Evolutionary conservation across 148 eudicot species (phyloP), one percentile per base, ranked within the genome.

Genomic region (Rhododendron kiyosumense): DNA sequence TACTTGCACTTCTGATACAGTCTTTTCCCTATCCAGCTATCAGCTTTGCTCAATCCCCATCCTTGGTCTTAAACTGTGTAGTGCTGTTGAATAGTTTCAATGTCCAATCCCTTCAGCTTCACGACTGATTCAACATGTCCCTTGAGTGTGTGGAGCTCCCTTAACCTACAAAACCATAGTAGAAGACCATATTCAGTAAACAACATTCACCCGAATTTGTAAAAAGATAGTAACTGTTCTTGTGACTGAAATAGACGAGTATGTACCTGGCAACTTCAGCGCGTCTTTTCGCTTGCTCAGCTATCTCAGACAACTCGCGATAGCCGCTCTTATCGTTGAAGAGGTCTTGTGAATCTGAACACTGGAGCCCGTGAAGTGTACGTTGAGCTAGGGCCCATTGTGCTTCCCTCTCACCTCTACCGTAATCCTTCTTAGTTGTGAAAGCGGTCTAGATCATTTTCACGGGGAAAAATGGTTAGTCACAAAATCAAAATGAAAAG

Each of bases 91-190:
- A 92, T 90, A 79, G 92, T 90, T 30, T 92, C 93, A 46, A 92
- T 91, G 89, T 94, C 94, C 83, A 94, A 57, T 81, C 94, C 95
- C 92, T 94, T 94, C 67, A 87, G 90, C 91, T 92, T 91, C 54
- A 92, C 93, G 59, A 94, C 92, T 20, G 94, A 91, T 79, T 94
- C 96, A 49, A 94, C 94, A 51, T 89, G 95, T 17, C 94, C 92
- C 88, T 92, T 92, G 15, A 94, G 91, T 30, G 94, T 92, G 86
- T 92, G 92, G 28, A 93, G 86, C 91, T 94, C 96, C 91, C 92
- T 90, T 38, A 92, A 80, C 96, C 92, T 92, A 90, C 54, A 48
- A 78, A 78, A 46, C 17, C 36, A n/a, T 12, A 41, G 45, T 5
- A 41, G 8, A 41, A 41, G 45, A 41, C 45, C 45, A 41, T 41